These are phyloP conservation scores for Juncus inflexus DNA, from an alignment of 176 grass and related monocot genomes.

Conservation along the genomic window DNA sequence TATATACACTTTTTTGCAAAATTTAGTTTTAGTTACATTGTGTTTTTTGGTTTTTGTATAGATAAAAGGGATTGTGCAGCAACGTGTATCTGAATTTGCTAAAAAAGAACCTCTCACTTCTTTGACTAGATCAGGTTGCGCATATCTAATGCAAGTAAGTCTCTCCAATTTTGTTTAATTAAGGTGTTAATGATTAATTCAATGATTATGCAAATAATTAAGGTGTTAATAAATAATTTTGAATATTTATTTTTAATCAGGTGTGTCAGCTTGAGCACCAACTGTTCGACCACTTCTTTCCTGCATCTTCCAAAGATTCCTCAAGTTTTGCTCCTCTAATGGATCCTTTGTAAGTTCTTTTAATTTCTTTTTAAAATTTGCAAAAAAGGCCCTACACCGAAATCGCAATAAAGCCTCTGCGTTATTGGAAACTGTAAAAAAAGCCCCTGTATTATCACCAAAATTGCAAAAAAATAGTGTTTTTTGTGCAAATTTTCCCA, in stretches of 20 bases:
- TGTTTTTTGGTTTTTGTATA: constrained; percentile 25
- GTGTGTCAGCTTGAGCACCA: constrained; percentile 99
- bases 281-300: constrained; percentile 97
- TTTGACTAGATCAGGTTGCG: constrained; percentile 94
- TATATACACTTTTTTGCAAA: constrained; percentile 14
- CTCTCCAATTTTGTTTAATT: neutral
- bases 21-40: constrained; percentile 5
- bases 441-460: too few species aligned
- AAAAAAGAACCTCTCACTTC: constrained; percentile 86
- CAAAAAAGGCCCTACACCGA: too few species aligned
- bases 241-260: constrained; percentile 40
- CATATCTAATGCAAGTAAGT: constrained; percentile 90
- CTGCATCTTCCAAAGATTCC: constrained; percentile 72
- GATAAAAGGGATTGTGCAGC: constrained; percentile 92
- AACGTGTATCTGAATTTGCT: constrained; percentile 76
- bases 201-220: constrained; percentile 3
- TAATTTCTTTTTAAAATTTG: neutral
- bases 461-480: too few species aligned
- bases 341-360: constrained; percentile 82
- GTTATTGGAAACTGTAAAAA: too few species aligned
- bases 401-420: too few species aligned
- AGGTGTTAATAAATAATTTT: constrained; percentile 38
- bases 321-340: constrained; percentile 83
- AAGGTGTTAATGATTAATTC: too few species aligned
- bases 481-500: too few species aligned